Evolutionary conservation across 1,139 yeast genomes (phyloP).

Genomic region (Blastobotrys ciferrii): DNA sequence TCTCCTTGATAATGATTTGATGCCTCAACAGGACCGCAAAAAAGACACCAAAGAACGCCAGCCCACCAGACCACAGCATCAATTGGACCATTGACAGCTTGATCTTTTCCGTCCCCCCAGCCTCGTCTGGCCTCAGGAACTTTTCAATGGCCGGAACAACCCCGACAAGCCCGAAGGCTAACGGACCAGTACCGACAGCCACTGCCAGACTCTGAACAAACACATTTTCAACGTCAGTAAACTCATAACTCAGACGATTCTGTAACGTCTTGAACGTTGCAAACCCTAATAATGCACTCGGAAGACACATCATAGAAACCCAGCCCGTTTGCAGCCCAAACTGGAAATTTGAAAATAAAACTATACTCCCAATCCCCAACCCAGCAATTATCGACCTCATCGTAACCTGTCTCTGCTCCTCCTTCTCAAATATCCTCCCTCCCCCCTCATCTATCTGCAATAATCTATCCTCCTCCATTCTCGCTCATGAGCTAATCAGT

Average conservation of each 20-base stretch:
- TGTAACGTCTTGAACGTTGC: slow-evolving; percentile 64
- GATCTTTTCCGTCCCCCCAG: slow-evolving; percentile 49
- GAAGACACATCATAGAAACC: slow-evolving; percentile 99
- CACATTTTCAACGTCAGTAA: slow-evolving; percentile 91
- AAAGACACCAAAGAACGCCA: slow-evolving; percentile 92
- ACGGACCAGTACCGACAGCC: slow-evolving; percentile 96
- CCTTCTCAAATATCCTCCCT: background rate
- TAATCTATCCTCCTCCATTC: background rate
- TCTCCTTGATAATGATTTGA: slow-evolving; percentile 81
- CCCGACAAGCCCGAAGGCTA: slow-evolving; percentile 92
- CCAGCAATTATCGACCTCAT: slow-evolving; percentile 72
- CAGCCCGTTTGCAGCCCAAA: slow-evolving; percentile 97
- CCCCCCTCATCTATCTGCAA: background rate
- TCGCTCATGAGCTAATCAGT: background rate
- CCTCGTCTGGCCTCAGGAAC: slow-evolving; percentile 72
- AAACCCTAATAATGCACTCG: slow-evolving; percentile 85
- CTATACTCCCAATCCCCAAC: slow-evolving; percentile 72
- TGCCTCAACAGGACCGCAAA: slow-evolving; percentile 86
- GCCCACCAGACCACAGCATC: slow-evolving; percentile 76
- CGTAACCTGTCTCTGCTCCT: slow-evolving; percentile 53
- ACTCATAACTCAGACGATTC: slow-evolving; percentile 45
- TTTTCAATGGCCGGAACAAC: slow-evolving; percentile 96
- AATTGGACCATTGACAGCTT: slow-evolving; percentile 49
- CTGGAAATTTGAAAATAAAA: slow-evolving; percentile 85
- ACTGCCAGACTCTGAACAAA: slow-evolving; percentile 90